Evolutionary conservation across 768 basidiomycete genomes (phyloP).

Genomic region (Russula olivacea): DNA sequence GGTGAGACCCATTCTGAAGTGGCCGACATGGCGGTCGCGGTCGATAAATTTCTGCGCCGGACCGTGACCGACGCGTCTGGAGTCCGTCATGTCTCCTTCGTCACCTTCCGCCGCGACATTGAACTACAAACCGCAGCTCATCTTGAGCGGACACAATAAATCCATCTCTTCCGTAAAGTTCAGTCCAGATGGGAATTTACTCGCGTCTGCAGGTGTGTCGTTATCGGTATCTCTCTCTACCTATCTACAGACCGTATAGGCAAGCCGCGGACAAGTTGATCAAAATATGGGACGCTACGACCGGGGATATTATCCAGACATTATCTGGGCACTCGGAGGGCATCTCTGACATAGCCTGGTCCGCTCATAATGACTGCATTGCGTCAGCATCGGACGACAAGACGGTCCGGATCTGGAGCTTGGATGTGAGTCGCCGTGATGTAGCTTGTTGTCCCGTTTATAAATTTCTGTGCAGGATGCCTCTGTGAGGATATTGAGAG

Average conservation of each 20-base stretch:
- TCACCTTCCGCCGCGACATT: slow-evolving; percentile 29
- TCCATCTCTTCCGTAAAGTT: slow-evolving; percentile 85
- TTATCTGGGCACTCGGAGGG: slow-evolving; percentile 72
- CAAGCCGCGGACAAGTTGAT: slow-evolving; percentile 79
- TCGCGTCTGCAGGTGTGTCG: slow-evolving; percentile 79
- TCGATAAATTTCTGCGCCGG: neutral
- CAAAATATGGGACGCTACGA: slow-evolving; percentile 73
- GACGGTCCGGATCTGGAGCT: slow-evolving; percentile 78
- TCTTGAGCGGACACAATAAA: slow-evolving; percentile 75
- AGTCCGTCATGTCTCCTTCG: neutral
- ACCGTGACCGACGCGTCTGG: neutral
- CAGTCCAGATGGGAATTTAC: slow-evolving; percentile 72
- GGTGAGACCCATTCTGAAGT: slow-evolving; percentile 68
- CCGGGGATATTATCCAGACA: slow-evolving; percentile 68
- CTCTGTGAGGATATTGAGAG: slow-evolving; percentile 60
- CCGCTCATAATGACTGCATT: slow-evolving; percentile 69
- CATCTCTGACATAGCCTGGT: slow-evolving; percentile 89
- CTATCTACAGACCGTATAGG: slow-evolving; percentile 36
- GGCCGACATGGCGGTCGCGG: slow-evolving; percentile 37
- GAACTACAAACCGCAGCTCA: slow-evolving; percentile 54
- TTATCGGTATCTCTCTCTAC: slow-evolving; percentile 2
- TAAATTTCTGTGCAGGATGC: slow-evolving; percentile 40
- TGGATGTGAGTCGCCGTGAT: slow-evolving; percentile 47
- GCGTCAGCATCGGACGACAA: slow-evolving; percentile 95
- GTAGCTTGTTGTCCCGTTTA: slow-evolving; percentile 5